Conservation (phyloP, 148 eudicot genomes). For the Rheum nobile region DNA sequence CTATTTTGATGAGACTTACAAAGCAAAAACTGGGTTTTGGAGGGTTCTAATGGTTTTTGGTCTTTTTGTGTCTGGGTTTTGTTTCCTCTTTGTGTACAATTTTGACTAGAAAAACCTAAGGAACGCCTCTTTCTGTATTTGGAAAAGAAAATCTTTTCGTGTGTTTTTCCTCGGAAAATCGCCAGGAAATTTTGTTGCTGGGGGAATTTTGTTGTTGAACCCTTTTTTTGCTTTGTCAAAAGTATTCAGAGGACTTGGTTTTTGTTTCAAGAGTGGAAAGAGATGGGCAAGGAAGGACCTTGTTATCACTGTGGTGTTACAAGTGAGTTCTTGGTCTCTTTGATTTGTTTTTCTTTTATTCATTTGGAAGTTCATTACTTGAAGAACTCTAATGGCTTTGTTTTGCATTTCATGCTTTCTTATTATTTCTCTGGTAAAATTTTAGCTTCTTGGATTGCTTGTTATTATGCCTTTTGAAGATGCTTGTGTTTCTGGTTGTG, state of each 20-base stretch:
- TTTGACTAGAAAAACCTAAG: neutral
- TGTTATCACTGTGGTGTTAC: too few relatives aligned
- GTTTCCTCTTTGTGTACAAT: neutral
- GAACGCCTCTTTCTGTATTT: neutral
- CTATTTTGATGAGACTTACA: neutral
- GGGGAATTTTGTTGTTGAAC: neutral
- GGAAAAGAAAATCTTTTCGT: neutral
- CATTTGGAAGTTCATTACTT: neutral
- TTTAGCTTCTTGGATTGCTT: neutral
- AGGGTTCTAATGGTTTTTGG: neutral
- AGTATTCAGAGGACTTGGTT: neutral
- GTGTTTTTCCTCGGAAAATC: neutral
- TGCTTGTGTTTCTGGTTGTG: neutral
- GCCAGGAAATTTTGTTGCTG: neutral
- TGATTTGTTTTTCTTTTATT: neutral
- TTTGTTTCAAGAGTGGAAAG: conserved; percentile 19
- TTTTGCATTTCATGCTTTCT: conserved; percentile 2
- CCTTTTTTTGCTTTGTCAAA: neutral
- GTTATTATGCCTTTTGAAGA: neutral
- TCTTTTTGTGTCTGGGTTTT: conserved; percentile 5
- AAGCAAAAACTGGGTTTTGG: neutral
- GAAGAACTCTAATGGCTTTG: neutral
- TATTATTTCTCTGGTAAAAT: neutral
- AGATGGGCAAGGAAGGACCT: conserved; percentile 99
- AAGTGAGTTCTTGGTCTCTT: conserved; percentile 62